Evolutionary conservation across 129 eudicot species (phyloP).

Genomic region (sunflower (Helianthus annuus)): DNA sequence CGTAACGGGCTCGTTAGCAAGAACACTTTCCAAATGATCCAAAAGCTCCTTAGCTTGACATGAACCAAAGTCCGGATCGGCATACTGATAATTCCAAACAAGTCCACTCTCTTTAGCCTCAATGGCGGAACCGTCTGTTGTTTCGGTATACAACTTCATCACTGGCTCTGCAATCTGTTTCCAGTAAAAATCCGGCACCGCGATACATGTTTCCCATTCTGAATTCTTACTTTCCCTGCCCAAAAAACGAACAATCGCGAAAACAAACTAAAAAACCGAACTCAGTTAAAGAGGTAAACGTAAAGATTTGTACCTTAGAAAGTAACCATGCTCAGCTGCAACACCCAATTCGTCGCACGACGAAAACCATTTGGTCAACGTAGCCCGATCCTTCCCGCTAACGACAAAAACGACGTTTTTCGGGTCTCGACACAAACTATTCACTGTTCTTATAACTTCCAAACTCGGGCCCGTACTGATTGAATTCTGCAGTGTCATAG

Average conservation of each 20-base stretch:
- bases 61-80: conserved; percentile 86
- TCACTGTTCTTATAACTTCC: conserved; percentile 54
- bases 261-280: too few species aligned
- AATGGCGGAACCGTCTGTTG: too few species aligned
- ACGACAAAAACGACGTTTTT: conserved; percentile 74
- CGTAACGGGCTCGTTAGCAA: conserved; percentile 86
- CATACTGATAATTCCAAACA: conserved; percentile 58
- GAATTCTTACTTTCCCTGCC: too few species aligned
- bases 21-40: conserved; percentile 87
- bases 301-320: conserved; percentile 50
- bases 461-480: conserved; percentile 49
- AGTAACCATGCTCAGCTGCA: conserved; percentile 94
- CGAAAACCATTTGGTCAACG: conserved; percentile 44
- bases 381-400: conserved; percentile 68
- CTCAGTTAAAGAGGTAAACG: too few species aligned
- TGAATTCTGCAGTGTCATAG: conserved; percentile 56
- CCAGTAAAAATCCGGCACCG: too few species aligned
- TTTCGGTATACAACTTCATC: too few species aligned
- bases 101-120: too few species aligned
- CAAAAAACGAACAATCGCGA: too few species aligned
- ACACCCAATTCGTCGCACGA: conserved; percentile 68
- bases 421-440: conserved; percentile 70
- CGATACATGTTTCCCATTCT: too few species aligned
- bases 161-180: too few species aligned
- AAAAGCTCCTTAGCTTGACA: conserved; percentile 87